phyloP scores from a whole-genome alignment of 2,329 filamentous ascomycete species.

The Endothia cerciana region DNA sequence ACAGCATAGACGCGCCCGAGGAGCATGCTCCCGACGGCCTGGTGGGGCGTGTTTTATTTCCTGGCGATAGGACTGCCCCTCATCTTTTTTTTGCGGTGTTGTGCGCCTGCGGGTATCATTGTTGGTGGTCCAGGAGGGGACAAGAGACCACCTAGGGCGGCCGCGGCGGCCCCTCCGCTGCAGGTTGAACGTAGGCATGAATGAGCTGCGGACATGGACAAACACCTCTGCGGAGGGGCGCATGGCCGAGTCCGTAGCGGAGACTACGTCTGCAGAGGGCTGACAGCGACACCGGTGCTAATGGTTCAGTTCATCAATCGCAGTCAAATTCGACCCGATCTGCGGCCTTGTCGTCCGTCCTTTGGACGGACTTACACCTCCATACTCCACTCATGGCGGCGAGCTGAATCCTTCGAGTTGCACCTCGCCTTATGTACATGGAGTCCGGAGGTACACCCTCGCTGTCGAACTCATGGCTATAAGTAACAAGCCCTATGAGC shows the following conservation, averaged over 20 bases:
- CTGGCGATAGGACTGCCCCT: not conserved
- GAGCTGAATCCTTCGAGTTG: not conserved
- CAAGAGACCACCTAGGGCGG: not conserved
- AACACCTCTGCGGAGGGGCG: not conserved
- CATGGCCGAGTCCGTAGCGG: not conserved
- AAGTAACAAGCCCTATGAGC: not conserved
- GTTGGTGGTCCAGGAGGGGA: not conserved
- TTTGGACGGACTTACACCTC: not conserved
- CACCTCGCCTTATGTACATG: not conserved
- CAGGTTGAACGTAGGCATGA: not conserved
- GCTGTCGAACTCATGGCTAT: not conserved
- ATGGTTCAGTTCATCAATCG: no score
- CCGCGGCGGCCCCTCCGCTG: not conserved
- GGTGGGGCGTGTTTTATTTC: not conserved
- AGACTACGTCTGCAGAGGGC: not conserved
- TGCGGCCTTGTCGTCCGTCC: no score
- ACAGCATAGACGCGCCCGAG: not conserved
- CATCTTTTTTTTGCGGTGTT: not conserved
- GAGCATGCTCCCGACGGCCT: not conserved
- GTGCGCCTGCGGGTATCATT: not conserved
- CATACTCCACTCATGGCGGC: conserved; percentile 1
- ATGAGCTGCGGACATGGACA: not conserved
- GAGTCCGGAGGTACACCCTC: not conserved
- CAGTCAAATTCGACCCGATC: no score
- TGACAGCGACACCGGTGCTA: not conserved